A percentile compares a stretch with the other conserved stretches of the same genome.
Evolutionary conservation across 2,329 filamentous ascomycete genomes (phyloP).

Genomic region (Chrysoporthe cubensis): DNA sequence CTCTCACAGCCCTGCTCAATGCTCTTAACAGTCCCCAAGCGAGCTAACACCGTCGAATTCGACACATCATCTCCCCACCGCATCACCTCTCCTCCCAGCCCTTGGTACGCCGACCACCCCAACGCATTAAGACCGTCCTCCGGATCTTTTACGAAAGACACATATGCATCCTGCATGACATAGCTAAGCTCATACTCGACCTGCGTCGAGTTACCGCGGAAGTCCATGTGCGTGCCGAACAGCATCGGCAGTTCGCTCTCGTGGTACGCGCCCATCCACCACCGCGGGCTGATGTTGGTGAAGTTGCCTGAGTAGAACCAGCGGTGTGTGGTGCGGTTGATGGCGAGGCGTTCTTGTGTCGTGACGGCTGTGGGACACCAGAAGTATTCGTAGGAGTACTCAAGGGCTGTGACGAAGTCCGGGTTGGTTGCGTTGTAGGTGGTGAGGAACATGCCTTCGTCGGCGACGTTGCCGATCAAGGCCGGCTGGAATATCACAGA

Average conservation of each 20-base stretch:
- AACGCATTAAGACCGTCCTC: constrained; percentile 47
- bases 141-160: constrained; percentile 35
- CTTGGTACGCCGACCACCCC: constrained; percentile 28
- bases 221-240: constrained; percentile 38
- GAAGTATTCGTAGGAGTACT: constrained; percentile 29
- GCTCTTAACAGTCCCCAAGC: constrained; percentile 8
- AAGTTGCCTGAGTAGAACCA: constrained; percentile 39
- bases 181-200: constrained; percentile 28
- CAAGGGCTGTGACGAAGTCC: constrained; percentile 27
- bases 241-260: constrained; percentile 39
- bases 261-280: constrained; percentile 38
- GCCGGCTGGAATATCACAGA: constrained; percentile 27
- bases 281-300: constrained; percentile 34
- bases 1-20: constrained; percentile 17
- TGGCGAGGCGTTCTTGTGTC: constrained; percentile 18
- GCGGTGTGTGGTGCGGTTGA: constrained; percentile 32
- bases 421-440: constrained; percentile 27
- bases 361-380: constrained; percentile 33
- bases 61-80: constrained; percentile 18
- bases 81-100: constrained; percentile 7
- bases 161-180: constrained; percentile 33
- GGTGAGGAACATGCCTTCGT: constrained; percentile 34
- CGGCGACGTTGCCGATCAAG: constrained; percentile 32
- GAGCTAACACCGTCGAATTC: constrained; percentile 13
- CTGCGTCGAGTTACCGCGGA: constrained; percentile 28